Conservation (phyloP, 2,329 filamentous ascomycete species). For the Lasiodiplodia citricola region DNA sequence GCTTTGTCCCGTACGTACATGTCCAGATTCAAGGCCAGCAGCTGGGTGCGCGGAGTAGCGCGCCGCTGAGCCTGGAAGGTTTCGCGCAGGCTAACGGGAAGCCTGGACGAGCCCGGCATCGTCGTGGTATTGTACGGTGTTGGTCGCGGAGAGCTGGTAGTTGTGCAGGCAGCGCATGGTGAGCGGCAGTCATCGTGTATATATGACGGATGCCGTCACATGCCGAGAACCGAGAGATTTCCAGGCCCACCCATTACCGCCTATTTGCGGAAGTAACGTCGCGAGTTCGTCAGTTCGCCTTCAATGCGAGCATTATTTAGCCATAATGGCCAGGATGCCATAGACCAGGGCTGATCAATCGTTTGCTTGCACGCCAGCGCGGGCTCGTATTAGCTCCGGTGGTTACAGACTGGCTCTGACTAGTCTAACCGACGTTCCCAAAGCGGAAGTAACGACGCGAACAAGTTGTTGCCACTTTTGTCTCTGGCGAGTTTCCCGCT, state of each 20-base stretch:
- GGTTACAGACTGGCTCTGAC: not conserved
- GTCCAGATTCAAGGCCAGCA: constrained; percentile 69
- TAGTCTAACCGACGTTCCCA: not conserved
- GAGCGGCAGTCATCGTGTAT: constrained; percentile 12
- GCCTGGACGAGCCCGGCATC: constrained; percentile 66
- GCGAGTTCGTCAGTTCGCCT: not conserved
- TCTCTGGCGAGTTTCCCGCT: no score
- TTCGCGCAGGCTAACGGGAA: constrained; percentile 73
- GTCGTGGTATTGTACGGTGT: not conserved
- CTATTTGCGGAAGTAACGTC: constrained; percentile 3
- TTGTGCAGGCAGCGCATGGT: not conserved
- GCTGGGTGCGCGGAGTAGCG: constrained; percentile 60
- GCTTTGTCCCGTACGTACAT: constrained; percentile 57
- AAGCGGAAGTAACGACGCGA: constrained; percentile 8
- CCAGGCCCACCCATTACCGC: not conserved
- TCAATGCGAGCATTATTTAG: not conserved
- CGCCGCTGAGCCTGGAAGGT: constrained; percentile 65
- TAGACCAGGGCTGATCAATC: not conserved
- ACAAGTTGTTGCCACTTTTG: constrained; percentile 8
- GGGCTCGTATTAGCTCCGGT: not conserved
- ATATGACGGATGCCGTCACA: constrained; percentile 20
- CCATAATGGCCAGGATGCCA: not conserved
- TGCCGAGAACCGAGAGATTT: constrained; percentile 17
- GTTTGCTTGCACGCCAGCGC: not conserved
- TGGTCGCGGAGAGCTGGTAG: not conserved